phyloP scores from a whole-genome alignment of 2,329 filamentous ascomycete genomes.

The Pseudocercospora cruenta region DNA sequence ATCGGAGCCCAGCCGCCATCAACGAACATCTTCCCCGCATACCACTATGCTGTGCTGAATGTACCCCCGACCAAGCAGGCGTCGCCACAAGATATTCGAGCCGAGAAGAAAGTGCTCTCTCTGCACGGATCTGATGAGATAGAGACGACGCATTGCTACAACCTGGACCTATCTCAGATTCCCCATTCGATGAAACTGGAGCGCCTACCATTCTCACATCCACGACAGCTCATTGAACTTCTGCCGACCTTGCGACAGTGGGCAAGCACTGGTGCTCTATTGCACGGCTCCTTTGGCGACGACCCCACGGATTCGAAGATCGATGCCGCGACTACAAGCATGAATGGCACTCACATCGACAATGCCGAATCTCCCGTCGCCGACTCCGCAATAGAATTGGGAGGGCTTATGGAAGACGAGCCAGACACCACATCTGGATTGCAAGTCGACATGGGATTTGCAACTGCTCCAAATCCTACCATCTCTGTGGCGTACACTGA shows the following conservation, averaged over 20 bases:
- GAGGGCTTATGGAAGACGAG: not conserved
- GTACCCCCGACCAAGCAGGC: not conserved
- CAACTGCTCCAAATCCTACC: constrained; percentile 39
- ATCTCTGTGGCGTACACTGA: constrained; percentile 40
- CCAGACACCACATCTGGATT: not conserved
- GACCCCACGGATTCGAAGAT: not conserved
- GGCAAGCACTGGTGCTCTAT: constrained; percentile 67
- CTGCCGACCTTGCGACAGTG: constrained; percentile 78
- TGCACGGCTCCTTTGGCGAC: constrained; percentile 46
- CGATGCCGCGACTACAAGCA: not conserved
- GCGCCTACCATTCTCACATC: constrained; percentile 76
- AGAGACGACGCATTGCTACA: constrained; percentile 54
- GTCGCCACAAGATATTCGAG: not conserved
- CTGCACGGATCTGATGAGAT: constrained; percentile 5
- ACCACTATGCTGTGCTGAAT: constrained; percentile 29
- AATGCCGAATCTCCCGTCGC: not conserved
- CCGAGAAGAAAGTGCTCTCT: not conserved
- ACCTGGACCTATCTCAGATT: constrained; percentile 70
- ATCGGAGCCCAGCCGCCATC: constrained; percentile 61
- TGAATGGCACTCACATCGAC: not conserved
- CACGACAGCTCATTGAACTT: constrained; percentile 72
- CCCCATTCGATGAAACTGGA: constrained; percentile 70
- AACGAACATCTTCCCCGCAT: constrained; percentile 20
- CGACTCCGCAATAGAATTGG: constrained; percentile 6
- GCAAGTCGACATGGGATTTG: constrained; percentile 39